Base-by-base conservation (phyloP, 2,329 filamentous ascomycete genomes). In the Phialemoniopsis sp. region DNA sequence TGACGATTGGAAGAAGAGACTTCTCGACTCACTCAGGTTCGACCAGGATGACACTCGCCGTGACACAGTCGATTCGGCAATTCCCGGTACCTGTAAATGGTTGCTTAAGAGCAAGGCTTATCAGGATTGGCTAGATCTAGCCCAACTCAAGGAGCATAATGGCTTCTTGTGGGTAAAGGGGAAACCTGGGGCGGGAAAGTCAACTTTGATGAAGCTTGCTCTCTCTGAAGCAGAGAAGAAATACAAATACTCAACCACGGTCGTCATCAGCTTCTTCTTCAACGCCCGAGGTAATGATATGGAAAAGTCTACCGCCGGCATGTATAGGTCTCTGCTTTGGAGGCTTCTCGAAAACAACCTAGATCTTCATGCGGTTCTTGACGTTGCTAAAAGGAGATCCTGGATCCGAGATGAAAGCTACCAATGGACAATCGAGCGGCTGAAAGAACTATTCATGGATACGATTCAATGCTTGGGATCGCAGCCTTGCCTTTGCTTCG, bases 261-360 rank as follows among this genome's bases (percentile, higher is more conserved):
- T 47, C 8, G 38, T 51, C 5, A 42, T 57, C 7, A 55, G 51
- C 1, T 75, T 72, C 48, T 75, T 73, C 56, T 75, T 75, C 57
- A 67, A 72, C 39, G 68, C 68, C 0, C 52, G 67, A 34, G 69
- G 69, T 1, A 49, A 53, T 0, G 38, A 54, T 8, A 50, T 69
- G 14, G 68, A 76, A 42, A 72, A 61, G 44, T 60, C 67, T 0
- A 59, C 58, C 0, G 16, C 46, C 1, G 72, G 73, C 4, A 59
- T 77, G 43, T 74, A 74, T 45, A 62, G 70, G 10, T 67, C 70
- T 3, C 48, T 77, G 12, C 45, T 76, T 47, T 54, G 9, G 69
- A 77, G 42, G n/a, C 47, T 76, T 2, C 50, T 76, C 1, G 37
- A 57, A 2, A 50, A 49, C 15, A 29, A 48, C 3, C 51, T 53